Percentiles rank a stretch among this genome's conserved stretches.
Evolutionary conservation across 1,284 basidiomycete genomes (phyloP).

Genomic region (Cystobasidium pallidum): DNA sequence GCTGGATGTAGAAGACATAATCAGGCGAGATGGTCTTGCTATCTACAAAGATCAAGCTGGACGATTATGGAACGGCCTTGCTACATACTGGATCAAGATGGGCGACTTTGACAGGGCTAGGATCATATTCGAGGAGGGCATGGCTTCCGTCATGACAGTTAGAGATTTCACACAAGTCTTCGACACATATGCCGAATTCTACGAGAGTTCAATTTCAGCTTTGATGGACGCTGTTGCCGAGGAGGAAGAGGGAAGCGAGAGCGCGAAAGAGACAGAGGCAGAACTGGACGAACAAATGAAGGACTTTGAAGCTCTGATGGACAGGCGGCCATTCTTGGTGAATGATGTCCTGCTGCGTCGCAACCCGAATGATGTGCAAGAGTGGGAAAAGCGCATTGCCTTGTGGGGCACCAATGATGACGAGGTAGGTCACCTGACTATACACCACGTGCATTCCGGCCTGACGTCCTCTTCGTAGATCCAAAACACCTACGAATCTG

Average conservation of each 20-base stretch:
- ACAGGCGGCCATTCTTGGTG: conserved; percentile 90
- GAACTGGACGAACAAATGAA: conserved; percentile 90
- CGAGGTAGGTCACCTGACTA: conserved; percentile 59
- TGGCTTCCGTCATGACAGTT: conserved; percentile 83
- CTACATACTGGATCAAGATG: conserved; percentile 98
- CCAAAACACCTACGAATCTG: conserved; percentile 78
- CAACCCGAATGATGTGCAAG: conserved; percentile 97
- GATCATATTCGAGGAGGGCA: conserved; percentile 83
- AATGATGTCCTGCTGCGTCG: conserved; percentile 92
- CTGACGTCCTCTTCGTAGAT: conserved; percentile 13
- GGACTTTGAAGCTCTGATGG: conserved; percentile 92
- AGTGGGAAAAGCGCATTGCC: conserved; percentile 98
- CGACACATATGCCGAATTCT: conserved; percentile 93
- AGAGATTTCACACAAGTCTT: conserved; percentile 98
- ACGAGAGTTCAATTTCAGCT: conserved; percentile 85
- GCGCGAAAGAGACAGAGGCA: conserved; percentile 72
- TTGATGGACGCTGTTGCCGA: conserved; percentile 83
- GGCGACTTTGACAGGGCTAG: conserved; percentile 83
- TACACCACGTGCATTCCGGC: conserved; percentile 56
- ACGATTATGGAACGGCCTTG: conserved; percentile 90
- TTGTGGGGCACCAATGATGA: conserved; percentile 90
- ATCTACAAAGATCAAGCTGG: conserved; percentile 96
- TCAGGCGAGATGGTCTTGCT: conserved; percentile 80
- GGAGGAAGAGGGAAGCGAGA: conserved; percentile 73
- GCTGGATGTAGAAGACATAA: conserved; percentile 83